Evolutionary conservation across 148 eudicot genomes (phyloP), one percentile per base, ranked within the genome.

Genomic region (Dysphania ambrosioides): DNA sequence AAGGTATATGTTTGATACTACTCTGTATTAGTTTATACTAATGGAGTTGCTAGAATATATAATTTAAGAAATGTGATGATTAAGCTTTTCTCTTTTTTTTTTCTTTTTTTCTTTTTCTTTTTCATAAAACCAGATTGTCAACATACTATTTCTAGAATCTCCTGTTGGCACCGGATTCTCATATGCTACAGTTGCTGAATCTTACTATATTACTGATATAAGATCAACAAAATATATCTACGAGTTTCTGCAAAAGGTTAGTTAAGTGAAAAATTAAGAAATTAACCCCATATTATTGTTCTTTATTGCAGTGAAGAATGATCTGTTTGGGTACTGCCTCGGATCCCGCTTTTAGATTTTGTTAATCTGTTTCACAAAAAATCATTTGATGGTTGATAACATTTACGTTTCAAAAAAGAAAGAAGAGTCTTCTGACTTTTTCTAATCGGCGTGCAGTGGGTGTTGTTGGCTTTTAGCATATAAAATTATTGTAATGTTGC

Each of bases 81-180:
- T 13, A n/a, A 35, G 3, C 11, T 0, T 1, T 12, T 40, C 6
- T 5, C 11, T 6, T 49, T 49, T 8, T 66, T 40, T 66, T 12
- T 13, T 21, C n/a, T n/a, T n/a, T n/a, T n/a, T n/a, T n/a, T n/a
- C n/a, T 4, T 64, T 34, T 64, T 19, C 30, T 13, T 3, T 30
- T 62, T 15, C 9, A 30, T n/a, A 8, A 40, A 40, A 24, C 2
- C 31, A 67, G 70, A 23, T 67, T 41, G 21, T 13, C 21, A 67
- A 42, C 55, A 40, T 67, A 67, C 47, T 67, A 67, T 67, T 67
- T 67, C 32, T 67, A 6, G 70, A 67, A 19, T 40, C 70, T 23
- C 70, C 70, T 41, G 70, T 67, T 4, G 70, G 70, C 32, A 67
- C 70, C 2, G 70, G 70, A 41, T 67, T 67, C 30, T 67, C 70